These are phyloP conservation scores for Pseudonitzschia pungens DNA, from an alignment of 108 stramenopile genomes.

Conservation along the genomic window DNA sequence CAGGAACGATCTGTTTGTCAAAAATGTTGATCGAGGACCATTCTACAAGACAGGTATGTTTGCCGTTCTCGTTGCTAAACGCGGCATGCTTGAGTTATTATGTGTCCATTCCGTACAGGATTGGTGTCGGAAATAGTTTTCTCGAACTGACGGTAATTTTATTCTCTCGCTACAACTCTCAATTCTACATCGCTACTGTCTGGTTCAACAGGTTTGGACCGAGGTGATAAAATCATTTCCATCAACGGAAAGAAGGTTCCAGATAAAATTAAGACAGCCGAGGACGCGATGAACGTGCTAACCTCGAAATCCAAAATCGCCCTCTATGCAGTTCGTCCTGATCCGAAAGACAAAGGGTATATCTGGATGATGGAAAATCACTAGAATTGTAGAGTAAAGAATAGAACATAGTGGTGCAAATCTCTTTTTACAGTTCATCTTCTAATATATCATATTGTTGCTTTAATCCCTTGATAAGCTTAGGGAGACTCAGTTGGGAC, in stretches of 20 bases:
- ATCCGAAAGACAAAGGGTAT: conserved; percentile 26
- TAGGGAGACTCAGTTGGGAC: neutral
- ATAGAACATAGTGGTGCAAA: no score
- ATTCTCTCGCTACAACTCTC: no score
- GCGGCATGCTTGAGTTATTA: no score
- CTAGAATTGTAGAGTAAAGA: no score
- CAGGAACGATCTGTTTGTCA: conserved; percentile 18
- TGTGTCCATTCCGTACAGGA: no score
- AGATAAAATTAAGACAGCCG: conserved; percentile 17
- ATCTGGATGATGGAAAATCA: conserved; percentile 22
- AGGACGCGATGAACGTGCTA: conserved; percentile 14
- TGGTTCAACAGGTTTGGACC: conserved; percentile 3
- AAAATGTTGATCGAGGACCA: conserved; percentile 21
- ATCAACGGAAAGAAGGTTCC: conserved; percentile 29
- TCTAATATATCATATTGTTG: neutral
- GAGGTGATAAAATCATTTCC: conserved; percentile 33
- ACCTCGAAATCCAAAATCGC: conserved; percentile 15
- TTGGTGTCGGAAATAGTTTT: no score
- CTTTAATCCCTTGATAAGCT: neutral
- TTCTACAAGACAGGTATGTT: conserved; percentile 25
- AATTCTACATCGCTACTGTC: neutral
- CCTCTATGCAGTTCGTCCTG: conserved; percentile 10
- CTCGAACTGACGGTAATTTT: neutral
- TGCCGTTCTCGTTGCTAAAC: no score
- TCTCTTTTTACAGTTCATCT: neutral